A percentile compares a stretch with the other conserved stretches of the same genome.
phyloP scores from a whole-genome alignment of 495 filamentous ascomycete species.

The Annulohypoxylon stygium region DNA sequence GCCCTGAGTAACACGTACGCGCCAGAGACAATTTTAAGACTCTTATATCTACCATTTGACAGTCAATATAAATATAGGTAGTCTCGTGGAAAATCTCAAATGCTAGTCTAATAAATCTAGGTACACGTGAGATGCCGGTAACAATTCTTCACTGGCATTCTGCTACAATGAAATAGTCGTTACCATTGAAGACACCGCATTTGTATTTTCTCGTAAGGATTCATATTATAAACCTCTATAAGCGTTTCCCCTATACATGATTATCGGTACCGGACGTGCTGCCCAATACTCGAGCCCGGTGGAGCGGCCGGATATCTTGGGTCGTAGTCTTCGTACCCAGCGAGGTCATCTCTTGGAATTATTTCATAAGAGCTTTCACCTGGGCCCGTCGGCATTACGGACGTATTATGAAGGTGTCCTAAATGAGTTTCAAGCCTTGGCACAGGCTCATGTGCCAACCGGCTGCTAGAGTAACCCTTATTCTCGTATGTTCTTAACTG shows the following conservation, averaged over 20 bases:
- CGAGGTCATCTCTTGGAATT: conserved; percentile 4
- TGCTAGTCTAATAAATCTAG: too few species aligned
- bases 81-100: too few species aligned
- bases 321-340: conserved; percentile 33
- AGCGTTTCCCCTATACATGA: background rate
- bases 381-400: background rate
- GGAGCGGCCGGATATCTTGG: conserved; percentile 31
- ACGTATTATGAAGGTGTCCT: conserved; percentile 1
- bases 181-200: background rate
- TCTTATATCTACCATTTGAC: too few species aligned
- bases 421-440: conserved; percentile 10
- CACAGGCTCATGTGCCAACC: conserved; percentile 5
- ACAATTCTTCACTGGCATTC: too few species aligned
- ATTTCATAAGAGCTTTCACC: conserved; percentile 10
- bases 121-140: too few species aligned
- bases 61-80: too few species aligned
- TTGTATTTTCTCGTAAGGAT: background rate
- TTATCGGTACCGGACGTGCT: conserved; percentile 22
- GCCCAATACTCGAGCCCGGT: conserved; percentile 4
- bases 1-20: too few species aligned
- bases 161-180: too few species aligned
- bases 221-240: background rate
- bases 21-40: too few species aligned
- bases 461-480: background rate
- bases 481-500: conserved; percentile 19